These are phyloP conservation scores for Penicillium sp. DNA, from an alignment of 2,329 filamentous ascomycete genomes.

Conservation along the genomic window DNA sequence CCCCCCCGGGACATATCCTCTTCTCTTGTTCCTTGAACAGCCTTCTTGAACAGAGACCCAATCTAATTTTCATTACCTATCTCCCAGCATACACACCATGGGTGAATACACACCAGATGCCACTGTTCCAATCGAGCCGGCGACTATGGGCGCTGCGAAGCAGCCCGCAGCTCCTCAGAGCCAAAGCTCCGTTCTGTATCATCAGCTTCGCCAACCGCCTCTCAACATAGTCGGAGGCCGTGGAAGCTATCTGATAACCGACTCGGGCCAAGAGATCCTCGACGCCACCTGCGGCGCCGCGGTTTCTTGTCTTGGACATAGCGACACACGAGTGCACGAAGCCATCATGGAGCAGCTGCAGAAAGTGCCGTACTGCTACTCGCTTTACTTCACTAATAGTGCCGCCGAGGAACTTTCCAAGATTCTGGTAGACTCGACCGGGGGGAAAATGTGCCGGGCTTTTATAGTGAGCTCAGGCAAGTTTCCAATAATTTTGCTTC, in stretches of 20 bases:
- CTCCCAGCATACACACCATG: conserved; percentile 12
- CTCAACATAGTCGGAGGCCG: conserved; percentile 47
- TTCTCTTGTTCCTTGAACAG: neutral
- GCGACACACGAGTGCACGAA: conserved; percentile 59
- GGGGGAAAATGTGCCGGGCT: conserved; percentile 54
- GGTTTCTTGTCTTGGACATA: conserved; percentile 71
- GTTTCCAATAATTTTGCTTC: neutral
- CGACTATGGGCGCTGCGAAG: neutral
- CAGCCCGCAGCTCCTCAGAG: neutral
- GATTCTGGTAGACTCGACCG: conserved; percentile 52
- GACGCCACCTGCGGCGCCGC: conserved; percentile 73
- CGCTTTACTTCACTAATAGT: conserved; percentile 57
- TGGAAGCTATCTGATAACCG: conserved; percentile 55
- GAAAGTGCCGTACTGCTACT: conserved; percentile 59
- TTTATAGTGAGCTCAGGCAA: conserved; percentile 60
- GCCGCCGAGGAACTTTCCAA: conserved; percentile 54
- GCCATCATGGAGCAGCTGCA: conserved; percentile 63
- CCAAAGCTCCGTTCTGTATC: conserved; percentile 50
- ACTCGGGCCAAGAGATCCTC: conserved; percentile 53
- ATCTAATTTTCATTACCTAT: neutral
- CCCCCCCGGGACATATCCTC: neutral
- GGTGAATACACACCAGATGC: conserved; percentile 23
- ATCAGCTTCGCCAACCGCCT: conserved; percentile 48
- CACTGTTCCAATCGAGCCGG: neutral
- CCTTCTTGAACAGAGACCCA: neutral